Percentiles rank a stretch among this genome's conserved stretches.
phyloP scores from a whole-genome alignment of 1,284 basidiomycete genomes.

The Xerocomus cyaneibrunnescens region DNA sequence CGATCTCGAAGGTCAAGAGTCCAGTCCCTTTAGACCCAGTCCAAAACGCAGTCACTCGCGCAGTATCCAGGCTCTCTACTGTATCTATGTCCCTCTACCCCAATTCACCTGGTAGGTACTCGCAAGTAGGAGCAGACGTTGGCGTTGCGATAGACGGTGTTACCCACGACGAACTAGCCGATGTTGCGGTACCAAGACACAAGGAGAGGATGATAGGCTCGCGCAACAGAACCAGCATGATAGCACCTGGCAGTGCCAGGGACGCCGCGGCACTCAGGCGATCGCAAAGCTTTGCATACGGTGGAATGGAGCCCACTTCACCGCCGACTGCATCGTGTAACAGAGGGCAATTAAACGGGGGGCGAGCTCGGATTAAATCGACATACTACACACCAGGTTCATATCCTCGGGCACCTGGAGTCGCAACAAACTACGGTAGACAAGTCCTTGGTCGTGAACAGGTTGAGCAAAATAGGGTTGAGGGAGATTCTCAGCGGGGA shows the following conservation, averaged over 20 bases:
- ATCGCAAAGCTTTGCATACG: constrained; percentile 51
- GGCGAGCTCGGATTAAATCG: constrained; percentile 65
- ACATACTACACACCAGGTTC: constrained; percentile 60
- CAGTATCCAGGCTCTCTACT: constrained; percentile 48
- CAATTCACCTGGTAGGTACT: constrained; percentile 39
- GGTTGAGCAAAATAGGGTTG: constrained; percentile 31
- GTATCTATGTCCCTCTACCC: constrained; percentile 56
- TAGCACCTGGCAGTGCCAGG: constrained; percentile 19
- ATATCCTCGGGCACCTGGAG: constrained; percentile 52
- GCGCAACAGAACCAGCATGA: constrained; percentile 38
- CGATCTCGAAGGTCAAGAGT: constrained; percentile 25
- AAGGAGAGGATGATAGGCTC: constrained; percentile 36
- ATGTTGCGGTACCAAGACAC: constrained; percentile 34
- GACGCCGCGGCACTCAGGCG: constrained; percentile 30
- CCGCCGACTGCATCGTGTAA: constrained; percentile 31
- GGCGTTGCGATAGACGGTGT: constrained; percentile 46
- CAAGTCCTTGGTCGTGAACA: constrained; percentile 31
- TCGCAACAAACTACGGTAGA: constrained; percentile 38
- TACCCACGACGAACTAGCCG: constrained; percentile 44
- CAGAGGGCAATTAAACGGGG: constrained; percentile 37
- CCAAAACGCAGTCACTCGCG: constrained; percentile 38
- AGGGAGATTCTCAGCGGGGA: constrained; percentile 45
- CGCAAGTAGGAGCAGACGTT: constrained; percentile 34
- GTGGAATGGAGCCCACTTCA: constrained; percentile 51
- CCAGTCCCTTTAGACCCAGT: constrained; percentile 36